Evolutionary conservation across 805 yeast species (phyloP), one percentile per base, ranked within the genome.

Genomic region (Ogataea chonburiensis): DNA sequence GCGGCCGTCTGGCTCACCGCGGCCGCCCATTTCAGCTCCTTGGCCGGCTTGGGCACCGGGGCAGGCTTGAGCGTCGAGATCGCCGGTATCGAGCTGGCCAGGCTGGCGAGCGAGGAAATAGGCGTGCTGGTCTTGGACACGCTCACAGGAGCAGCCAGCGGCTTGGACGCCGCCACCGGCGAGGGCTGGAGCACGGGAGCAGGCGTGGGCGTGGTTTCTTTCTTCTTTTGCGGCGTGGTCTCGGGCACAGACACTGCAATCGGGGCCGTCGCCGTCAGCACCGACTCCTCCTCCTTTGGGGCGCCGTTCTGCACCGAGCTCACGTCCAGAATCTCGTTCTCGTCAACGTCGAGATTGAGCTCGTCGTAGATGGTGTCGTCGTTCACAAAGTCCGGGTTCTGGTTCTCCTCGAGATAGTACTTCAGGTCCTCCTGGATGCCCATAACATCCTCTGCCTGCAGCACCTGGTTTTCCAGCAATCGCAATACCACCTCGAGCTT

Each of bases 361-460:
- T 81, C 89, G 50, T 93, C 98, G 62, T 91, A 93, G 46, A 93
- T 78, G 13, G 88, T 88, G 49, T 91, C 97, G 60, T 93, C 96
- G 54, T 88, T 95, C 28, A 91, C 82, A 58, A 89, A 93, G 56
- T 93, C 98, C 6, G 81, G 93, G 38, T 86, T 95, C 62, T 84
- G 93, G 57, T 93, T 93, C 52, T 86, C 86, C 50, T 93, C 98
- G 24, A 93, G 87, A 59, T 87, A 91, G 62, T 93, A 91, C 46
- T 77, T 83, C 61, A 93, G 81, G 61, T 93, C 98, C 31, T 93
- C 98, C 57, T 82, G 81, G 42, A 88, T 75, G 18, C 70, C 78
- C 56, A 81, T 78, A 6, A 93, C 78, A 20, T 75, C 73, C 15
- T 86, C 95, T 2, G 89, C 79, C 20, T 80, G 84, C 47, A 93